Conservation (phyloP, 768 basidiomycete genomes). For the Rickenella mellea region DNA sequence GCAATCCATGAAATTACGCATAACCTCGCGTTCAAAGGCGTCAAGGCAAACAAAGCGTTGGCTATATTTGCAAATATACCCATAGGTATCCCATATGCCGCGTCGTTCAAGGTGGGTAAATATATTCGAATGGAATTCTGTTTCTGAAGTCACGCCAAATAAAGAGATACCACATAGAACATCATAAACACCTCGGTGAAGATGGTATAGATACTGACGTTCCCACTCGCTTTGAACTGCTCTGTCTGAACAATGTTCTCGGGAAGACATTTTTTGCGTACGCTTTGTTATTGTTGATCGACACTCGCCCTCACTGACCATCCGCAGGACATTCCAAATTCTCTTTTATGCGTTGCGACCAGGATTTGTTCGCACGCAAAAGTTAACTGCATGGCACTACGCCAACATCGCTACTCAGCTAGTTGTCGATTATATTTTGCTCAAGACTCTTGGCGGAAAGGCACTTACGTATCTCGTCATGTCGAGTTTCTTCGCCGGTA, state of each 20-base stretch:
- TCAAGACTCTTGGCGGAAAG: constrained; percentile 31
- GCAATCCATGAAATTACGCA: constrained; percentile 99
- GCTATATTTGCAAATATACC: constrained; percentile 90
- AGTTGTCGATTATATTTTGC: constrained; percentile 60
- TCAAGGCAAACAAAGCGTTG: constrained; percentile 75
- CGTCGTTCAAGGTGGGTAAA: constrained; percentile 77
- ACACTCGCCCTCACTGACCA: not conserved
- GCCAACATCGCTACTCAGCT: constrained; percentile 68
- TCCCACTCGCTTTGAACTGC: constrained; percentile 76
- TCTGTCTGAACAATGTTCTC: constrained; percentile 87
- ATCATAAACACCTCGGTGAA: constrained; percentile 92
- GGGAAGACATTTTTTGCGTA: constrained; percentile 98
- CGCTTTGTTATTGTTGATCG: constrained; percentile 18
- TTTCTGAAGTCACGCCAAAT: not conserved
- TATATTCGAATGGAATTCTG: not conserved
- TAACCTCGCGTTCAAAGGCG: constrained; percentile 83
- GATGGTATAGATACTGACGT: constrained; percentile 96
- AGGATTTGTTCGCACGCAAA: constrained; percentile 81
- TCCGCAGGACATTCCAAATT: constrained; percentile 85
- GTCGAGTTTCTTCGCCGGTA: constrained; percentile 93
- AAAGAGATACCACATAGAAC: constrained; percentile 88
- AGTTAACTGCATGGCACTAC: constrained; percentile 74
- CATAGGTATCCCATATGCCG: constrained; percentile 91
- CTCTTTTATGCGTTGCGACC: constrained; percentile 97
- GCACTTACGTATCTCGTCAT: constrained; percentile 71